These are phyloP conservation scores for Solanum hybrid DNA, from an alignment of 305 asterid species.

Conservation along the genomic window DNA sequence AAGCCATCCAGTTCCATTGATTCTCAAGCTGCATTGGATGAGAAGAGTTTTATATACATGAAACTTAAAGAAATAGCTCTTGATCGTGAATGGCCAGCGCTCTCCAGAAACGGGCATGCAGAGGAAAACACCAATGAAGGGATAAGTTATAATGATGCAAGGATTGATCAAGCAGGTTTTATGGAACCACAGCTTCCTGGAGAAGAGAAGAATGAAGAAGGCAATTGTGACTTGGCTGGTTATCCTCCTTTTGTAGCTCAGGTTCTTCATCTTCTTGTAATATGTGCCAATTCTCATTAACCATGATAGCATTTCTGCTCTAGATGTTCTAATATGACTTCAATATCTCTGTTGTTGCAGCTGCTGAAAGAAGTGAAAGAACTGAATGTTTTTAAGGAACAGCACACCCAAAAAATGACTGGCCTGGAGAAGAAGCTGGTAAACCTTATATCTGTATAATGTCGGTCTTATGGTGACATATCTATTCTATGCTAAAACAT, in stretches of 20 bases:
- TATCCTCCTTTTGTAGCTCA: constrained; percentile 31
- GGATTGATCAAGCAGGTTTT: constrained; percentile 17
- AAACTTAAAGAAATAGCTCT: constrained; percentile 43
- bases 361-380: constrained; percentile 45
- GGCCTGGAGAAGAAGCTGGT: constrained; percentile 57
- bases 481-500: not conserved
- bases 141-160: constrained; percentile 23
- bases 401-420: constrained; percentile 37
- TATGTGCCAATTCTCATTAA: not conserved
- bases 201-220: constrained; percentile 17
- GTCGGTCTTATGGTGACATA: not conserved
- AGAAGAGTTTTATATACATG: constrained; percentile 32
- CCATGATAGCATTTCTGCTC: not conserved
- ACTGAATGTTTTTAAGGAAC: constrained; percentile 37
- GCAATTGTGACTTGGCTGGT: constrained; percentile 25
- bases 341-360: constrained; percentile 30
- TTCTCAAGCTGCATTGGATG: constrained; percentile 24
- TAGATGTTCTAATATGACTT: constrained; percentile 8
- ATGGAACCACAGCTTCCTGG: constrained; percentile 17
- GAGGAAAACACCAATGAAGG: constrained; percentile 17
- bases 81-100: constrained; percentile 10
- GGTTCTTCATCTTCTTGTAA: constrained; percentile 25
- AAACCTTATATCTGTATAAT: constrained; percentile 8
- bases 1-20: constrained; percentile 20
- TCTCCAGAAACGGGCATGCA: constrained; percentile 7